These are phyloP conservation scores for Wickerhamiella shivajii DNA, from an alignment of 805 yeast genomes.

Conservation along the genomic window DNA sequence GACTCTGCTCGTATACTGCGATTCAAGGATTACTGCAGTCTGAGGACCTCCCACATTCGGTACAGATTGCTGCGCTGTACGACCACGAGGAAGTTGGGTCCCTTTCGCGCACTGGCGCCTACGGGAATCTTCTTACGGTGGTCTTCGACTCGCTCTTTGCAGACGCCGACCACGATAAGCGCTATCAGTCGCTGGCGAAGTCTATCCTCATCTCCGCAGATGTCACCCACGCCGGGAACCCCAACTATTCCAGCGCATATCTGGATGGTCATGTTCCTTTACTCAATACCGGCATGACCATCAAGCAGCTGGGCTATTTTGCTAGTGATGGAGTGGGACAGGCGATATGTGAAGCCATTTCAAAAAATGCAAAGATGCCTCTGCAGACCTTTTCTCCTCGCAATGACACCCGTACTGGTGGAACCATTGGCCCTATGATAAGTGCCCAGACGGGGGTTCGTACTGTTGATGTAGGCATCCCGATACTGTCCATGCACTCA, in stretches of 20 bases:
- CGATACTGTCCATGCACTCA: constrained; percentile 77
- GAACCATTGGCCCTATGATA: constrained; percentile 61
- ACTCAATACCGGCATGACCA: constrained; percentile 59
- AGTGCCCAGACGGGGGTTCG: constrained; percentile 28
- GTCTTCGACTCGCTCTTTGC: constrained; percentile 28
- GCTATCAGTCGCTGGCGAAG: constrained; percentile 40
- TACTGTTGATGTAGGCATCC: constrained; percentile 59
- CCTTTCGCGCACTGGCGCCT: constrained; percentile 61
- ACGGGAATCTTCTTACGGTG: constrained; percentile 52
- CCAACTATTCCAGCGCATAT: constrained; percentile 49
- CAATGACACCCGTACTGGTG: constrained; percentile 72
- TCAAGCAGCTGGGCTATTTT: constrained; percentile 80
- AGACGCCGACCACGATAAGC: constrained; percentile 24
- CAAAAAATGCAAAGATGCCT: constrained; percentile 43
- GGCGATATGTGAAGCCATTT: constrained; percentile 54
- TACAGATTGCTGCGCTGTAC: constrained; percentile 46
- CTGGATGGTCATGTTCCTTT: constrained; percentile 61
- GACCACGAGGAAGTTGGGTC: constrained; percentile 80
- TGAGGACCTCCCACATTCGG: constrained; percentile 23
- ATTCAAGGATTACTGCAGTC: constrained; percentile 40
- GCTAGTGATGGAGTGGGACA: constrained; percentile 66
- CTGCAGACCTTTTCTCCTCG: constrained; percentile 73
- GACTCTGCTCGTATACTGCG: constrained; percentile 67
- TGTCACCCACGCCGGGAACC: constrained; percentile 66
- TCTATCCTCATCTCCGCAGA: constrained; percentile 68